Evolutionary conservation across 2,329 filamentous ascomycete genomes (phyloP).

Genomic region (Xylariaceae sp.): DNA sequence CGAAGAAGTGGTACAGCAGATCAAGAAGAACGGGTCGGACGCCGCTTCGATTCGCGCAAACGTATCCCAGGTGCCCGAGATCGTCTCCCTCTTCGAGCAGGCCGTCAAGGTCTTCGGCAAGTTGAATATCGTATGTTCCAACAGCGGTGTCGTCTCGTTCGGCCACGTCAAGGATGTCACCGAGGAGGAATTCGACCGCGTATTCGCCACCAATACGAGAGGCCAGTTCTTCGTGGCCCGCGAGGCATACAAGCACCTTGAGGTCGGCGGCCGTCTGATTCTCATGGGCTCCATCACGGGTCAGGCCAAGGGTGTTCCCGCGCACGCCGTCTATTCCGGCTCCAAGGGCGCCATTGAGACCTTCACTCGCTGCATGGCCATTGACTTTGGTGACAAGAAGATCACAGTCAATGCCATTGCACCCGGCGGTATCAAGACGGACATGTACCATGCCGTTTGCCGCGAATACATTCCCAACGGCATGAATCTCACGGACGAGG

Average conservation of each 20-base stretch:
- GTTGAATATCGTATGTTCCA: slow-evolving; percentile 65
- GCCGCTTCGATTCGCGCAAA: slow-evolving; percentile 63
- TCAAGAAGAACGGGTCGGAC: slow-evolving; percentile 58
- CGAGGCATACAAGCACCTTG: slow-evolving; percentile 63
- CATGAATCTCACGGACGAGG: slow-evolving; percentile 49
- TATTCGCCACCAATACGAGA: slow-evolving; percentile 62
- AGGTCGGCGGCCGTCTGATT: slow-evolving; percentile 63
- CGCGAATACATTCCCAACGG: slow-evolving; percentile 58
- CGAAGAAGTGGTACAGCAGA: slow-evolving; percentile 58
- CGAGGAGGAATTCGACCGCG: slow-evolving; percentile 65
- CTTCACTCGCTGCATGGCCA: slow-evolving; percentile 69
- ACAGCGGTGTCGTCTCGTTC: slow-evolving; percentile 64
- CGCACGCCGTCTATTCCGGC: slow-evolving; percentile 68
- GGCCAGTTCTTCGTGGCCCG: slow-evolving; percentile 69
- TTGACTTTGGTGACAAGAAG: slow-evolving; percentile 61
- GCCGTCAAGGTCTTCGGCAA: slow-evolving; percentile 59
- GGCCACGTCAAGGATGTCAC: slow-evolving; percentile 63
- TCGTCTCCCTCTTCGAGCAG: slow-evolving; percentile 56
- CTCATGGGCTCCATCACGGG: slow-evolving; percentile 68
- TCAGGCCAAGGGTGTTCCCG: slow-evolving; percentile 60
- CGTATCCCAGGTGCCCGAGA: slow-evolving; percentile 59
- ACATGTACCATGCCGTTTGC: slow-evolving; percentile 63
- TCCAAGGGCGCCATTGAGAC: slow-evolving; percentile 73
- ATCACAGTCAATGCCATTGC: slow-evolving; percentile 64
- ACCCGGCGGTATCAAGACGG: slow-evolving; percentile 61